phyloP scores from a whole-genome alignment of 805 yeast species.

The Komagataella pastoris region DNA sequence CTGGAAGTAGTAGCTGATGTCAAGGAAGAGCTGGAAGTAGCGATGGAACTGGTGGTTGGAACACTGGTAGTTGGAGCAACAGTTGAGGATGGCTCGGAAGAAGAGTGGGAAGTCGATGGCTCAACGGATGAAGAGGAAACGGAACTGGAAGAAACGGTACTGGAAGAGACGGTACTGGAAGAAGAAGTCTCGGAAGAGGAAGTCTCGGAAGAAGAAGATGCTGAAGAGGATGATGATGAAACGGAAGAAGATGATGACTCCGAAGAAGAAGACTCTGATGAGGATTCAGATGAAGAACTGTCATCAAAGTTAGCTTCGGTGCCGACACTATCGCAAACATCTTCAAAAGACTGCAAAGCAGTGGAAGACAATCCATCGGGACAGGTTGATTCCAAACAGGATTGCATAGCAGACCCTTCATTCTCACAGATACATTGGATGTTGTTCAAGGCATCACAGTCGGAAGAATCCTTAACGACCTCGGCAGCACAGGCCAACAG shows the following conservation, averaged over 20 bases:
- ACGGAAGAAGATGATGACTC: constrained; percentile 13
- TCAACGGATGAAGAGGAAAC: constrained; percentile 5
- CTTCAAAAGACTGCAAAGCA: constrained; percentile 48
- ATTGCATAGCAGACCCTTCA: constrained; percentile 36
- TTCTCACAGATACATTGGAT: constrained; percentile 56
- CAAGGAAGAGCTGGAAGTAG: constrained; percentile 6
- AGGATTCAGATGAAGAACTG: constrained; percentile 18
- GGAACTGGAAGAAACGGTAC: constrained; percentile 6
- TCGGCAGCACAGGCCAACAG: constrained; percentile 76
- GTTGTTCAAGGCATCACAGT: constrained; percentile 49
- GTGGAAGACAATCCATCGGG: constrained; percentile 44
- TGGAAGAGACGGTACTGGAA: constrained; percentile 5
- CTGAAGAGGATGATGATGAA: constrained; percentile 4
- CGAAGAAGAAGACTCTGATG: constrained; percentile 13
- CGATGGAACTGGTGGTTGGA: constrained; percentile 3
- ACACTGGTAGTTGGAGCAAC: constrained; percentile 7
- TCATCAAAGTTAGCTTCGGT: constrained; percentile 15
- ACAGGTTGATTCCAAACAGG: constrained; percentile 58
- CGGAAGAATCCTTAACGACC: constrained; percentile 38
- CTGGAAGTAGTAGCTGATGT: background rate
- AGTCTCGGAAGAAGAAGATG: constrained; percentile 13
- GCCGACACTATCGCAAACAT: constrained; percentile 35
- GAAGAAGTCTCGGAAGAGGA: constrained; percentile 10
- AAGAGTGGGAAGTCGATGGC: constrained; percentile 9
- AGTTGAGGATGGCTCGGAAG: constrained; percentile 10